phyloP scores from a whole-genome alignment of 257 asterid genomes.

The Solanum acaule region DNA sequence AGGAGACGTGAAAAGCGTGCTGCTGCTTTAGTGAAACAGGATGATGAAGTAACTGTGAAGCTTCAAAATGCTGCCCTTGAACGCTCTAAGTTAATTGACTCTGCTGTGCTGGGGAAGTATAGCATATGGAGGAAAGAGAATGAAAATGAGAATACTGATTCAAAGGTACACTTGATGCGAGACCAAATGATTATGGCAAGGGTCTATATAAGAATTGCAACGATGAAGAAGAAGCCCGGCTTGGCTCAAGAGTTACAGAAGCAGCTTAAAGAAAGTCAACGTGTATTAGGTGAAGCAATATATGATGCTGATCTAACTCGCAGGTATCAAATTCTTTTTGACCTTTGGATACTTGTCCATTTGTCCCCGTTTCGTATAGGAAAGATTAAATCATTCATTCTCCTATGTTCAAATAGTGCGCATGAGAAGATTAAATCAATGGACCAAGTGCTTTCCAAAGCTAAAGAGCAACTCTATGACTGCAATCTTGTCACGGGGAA shows the following conservation, averaged over 20 bases:
- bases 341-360: background rate
- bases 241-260: constrained; percentile 72
- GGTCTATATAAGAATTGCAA: constrained; percentile 81
- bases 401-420: constrained; percentile 39
- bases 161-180: constrained; percentile 83
- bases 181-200: constrained; percentile 97
- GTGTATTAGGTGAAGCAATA: constrained; percentile 74
- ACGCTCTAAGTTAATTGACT: constrained; percentile 86
- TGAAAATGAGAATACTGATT: constrained; percentile 84
- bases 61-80: constrained; percentile 94
- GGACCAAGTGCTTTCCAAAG: constrained; percentile 86
- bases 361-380: background rate
- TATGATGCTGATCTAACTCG: constrained; percentile 70
- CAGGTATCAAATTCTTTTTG: constrained; percentile 33
- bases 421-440: constrained; percentile 72
- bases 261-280: constrained; percentile 90
- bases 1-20: constrained; percentile 71
- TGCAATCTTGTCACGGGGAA: constrained; percentile 89
- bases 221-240: constrained; percentile 53
- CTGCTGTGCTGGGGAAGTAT: constrained; percentile 91
- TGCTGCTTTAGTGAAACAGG: constrained; percentile 70
- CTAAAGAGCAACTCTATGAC: constrained; percentile 80
- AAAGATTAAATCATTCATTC: background rate
- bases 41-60: constrained; percentile 74
- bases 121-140: constrained; percentile 96